Base-by-base conservation (phyloP, 2,329 filamentous ascomycete genomes). In the Colletotrichum godetiae region DNA sequence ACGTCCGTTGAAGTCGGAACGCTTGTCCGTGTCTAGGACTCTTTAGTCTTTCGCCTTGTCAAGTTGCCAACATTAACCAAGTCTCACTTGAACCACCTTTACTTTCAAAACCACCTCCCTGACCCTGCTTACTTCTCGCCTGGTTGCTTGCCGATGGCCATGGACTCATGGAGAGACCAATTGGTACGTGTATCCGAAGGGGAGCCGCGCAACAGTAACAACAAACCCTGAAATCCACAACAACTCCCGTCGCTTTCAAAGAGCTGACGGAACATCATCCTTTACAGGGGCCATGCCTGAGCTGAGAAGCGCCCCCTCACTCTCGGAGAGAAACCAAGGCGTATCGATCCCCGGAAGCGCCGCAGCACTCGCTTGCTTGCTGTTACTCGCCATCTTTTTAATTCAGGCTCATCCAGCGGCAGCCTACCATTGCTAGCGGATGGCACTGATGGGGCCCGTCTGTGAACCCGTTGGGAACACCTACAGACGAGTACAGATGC, bases 211-310 rank as follows among this genome's bases (percentile, higher is more conserved):
- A 19, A 22, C 42, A 8, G 8, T 6, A n/a, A 42, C 37, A 42
- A 42, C 37, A 42, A 42, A 19, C 7, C 13, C 13, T 19, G 37
- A 15, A 42, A 15, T 15, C 37, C 15, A 42, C 37, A 42, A 42
- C 42, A 49, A 22, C 42, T 49, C 42, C 42, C 42, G 19, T 19
- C 42, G 42, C 42, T 49, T 49, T 49, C 42, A 49, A 49, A 49
- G 19, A 49, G 19, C 42, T 49, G 42, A 49, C 42, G 42, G 42
- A 49, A 22, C 15, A 11, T 19, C n/a, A 22, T 27, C 5, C 35
- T 29, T 27, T 10, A 33, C 68, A 56, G 56, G 19, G 68, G 33
- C 31, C 37, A 60, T 67, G 63, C 55, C 63, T 59, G 55, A 46
- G 62, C 59, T 22, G 19, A 49, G 42, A 49, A 49, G 42, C 42